phyloP scores from a whole-genome alignment of 1,284 basidiomycete species.

The Chiua sp. region DNA sequence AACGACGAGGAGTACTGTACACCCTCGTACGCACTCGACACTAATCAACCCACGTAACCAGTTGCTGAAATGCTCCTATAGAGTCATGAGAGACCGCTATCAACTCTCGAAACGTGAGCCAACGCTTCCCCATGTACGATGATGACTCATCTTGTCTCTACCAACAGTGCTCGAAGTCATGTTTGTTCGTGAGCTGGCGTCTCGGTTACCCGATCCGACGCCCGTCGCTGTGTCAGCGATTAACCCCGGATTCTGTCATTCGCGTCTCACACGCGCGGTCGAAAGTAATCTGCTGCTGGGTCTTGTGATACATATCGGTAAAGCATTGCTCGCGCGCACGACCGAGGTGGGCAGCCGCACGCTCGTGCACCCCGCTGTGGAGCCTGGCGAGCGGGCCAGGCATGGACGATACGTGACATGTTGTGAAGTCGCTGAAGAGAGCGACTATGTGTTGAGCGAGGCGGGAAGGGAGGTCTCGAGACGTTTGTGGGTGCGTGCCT shows the following conservation, averaged over 20 bases:
- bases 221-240: slow-evolving; percentile 40
- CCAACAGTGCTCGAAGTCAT: slow-evolving; percentile 35
- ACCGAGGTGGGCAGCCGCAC: slow-evolving; percentile 38
- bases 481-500: slow-evolving; percentile 33
- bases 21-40: slow-evolving; percentile 22
- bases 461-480: slow-evolving; percentile 33
- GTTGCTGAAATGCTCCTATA: slow-evolving; percentile 6
- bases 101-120: slow-evolving; percentile 40
- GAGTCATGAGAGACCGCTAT: slow-evolving; percentile 36
- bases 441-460: slow-evolving; percentile 31
- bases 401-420: slow-evolving; percentile 35
- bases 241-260: slow-evolving; percentile 41
- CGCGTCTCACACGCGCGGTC: slow-evolving; percentile 26
- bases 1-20: slow-evolving; percentile 36
- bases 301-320: slow-evolving; percentile 1
- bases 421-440: slow-evolving; percentile 29
- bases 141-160: background rate
- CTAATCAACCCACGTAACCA: background rate
- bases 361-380: slow-evolving; percentile 33
- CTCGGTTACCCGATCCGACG: slow-evolving; percentile 33
- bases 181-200: slow-evolving; percentile 39
- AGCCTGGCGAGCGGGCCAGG: slow-evolving; percentile 22
- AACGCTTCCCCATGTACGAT: background rate
- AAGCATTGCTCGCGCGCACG: slow-evolving; percentile 30
- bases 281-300: slow-evolving; percentile 14